Base-by-base conservation (phyloP, 352 stramenopile species). In the Phytophthora boehmeriae region DNA sequence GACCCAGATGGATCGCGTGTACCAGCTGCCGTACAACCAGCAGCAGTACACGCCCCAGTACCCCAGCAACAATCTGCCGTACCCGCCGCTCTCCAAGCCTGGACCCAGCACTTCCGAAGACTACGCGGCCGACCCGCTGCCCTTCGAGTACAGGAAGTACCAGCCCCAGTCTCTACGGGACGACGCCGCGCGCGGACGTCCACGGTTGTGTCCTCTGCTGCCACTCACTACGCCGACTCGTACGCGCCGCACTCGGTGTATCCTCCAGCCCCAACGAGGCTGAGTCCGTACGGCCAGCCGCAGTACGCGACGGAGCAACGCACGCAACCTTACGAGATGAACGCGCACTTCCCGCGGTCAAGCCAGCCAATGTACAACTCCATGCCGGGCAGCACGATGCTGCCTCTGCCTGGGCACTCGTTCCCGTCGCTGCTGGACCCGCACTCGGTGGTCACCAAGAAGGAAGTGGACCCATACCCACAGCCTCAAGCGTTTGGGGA, bases 101-200 rank as follows among this genome's bases (percentile, higher is more conserved):
- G 59, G 66, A 0, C 57, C 59, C n/a, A 70, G 60, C 16, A 68
- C 58, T 10, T 68, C 69, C 1, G 80, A 92, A 23, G 80, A 89
- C n/a, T 94, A 92, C 66, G 71, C 84, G 4, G 80, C 83, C 4
- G 83, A 94, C 52, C 85, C 85, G 20, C 61, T 94, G 2, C 85
- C 85, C 0, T 94, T 94, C 55, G 83, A 94, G 54, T 94, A 94
- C 66, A 80, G 55, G 54, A 76, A 80, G 56, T 82, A 77, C 60
- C 77, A 74, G 30, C 63, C 55, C 41, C 51, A 46, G 3, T 38
- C 14, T 4, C 5, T 17, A 17, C 42, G 63, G 11, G 68, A 76
- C 8, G 63, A 70, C 38, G 6, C 25, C 6, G 3, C 25, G 51
- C 35, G 49, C 47, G 42, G 13, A 0, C 30, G 45, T 39, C 34